A percentile compares a stretch with the other conserved stretches of the same genome.
phyloP scores from a whole-genome alignment of 2,329 filamentous ascomycete genomes.

The Graphiopsis chlorocephala region DNA sequence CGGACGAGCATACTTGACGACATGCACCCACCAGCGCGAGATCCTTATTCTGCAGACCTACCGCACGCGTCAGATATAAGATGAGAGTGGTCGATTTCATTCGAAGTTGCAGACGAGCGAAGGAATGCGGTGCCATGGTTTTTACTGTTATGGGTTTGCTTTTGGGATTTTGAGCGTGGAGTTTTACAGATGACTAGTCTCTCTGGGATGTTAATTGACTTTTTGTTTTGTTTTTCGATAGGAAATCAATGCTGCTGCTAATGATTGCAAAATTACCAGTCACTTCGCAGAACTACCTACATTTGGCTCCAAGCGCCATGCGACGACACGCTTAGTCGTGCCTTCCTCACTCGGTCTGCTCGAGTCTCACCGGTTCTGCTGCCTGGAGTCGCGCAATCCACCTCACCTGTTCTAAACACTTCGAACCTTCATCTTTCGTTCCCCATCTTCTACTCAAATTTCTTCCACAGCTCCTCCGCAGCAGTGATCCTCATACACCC shows the following conservation, averaged over 20 bases:
- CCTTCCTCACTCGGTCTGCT: background rate
- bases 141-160: background rate
- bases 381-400: background rate
- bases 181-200: slow-evolving; percentile 2
- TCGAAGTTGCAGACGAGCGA: background rate
- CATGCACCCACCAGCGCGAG: slow-evolving; percentile 1
- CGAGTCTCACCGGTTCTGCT: background rate
- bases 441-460: background rate
- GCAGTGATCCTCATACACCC: background rate
- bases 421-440: background rate
- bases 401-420: background rate
- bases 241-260: background rate
- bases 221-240: background rate
- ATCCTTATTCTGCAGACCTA: slow-evolving; percentile 16
- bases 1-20: slow-evolving; percentile 16
- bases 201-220: background rate
- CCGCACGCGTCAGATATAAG: slow-evolving; percentile 7
- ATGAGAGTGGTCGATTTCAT: background rate
- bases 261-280: background rate
- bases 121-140: background rate
- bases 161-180: slow-evolving; percentile 2
- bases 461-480: background rate
- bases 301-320: background rate
- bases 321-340: background rate
- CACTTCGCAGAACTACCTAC: background rate